These are phyloP conservation scores for Vitis labrusca DNA, from an alignment of 164 flowering plant genomes.

Conservation along the genomic window DNA sequence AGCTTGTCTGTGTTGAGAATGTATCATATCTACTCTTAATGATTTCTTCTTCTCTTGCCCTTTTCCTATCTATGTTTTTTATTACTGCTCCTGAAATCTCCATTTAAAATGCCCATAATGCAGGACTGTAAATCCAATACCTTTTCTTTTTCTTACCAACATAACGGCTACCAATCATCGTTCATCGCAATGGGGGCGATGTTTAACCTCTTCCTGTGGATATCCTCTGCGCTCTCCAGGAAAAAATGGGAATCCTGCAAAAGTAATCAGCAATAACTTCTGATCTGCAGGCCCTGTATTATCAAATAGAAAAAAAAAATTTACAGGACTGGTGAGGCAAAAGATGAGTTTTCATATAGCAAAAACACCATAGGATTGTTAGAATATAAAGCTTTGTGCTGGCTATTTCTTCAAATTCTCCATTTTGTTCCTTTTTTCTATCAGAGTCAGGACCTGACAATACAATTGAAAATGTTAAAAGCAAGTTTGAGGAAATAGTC, in stretches of 20 bases:
- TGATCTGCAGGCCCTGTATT: no score
- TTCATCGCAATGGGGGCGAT: neutral
- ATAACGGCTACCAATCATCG: neutral
- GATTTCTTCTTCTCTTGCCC: constrained; percentile 2
- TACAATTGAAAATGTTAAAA: no score
- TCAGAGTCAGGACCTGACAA: no score
- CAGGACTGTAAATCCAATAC: neutral
- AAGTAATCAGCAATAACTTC: neutral
- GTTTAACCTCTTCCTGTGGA: neutral
- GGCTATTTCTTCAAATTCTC: no score
- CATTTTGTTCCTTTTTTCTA: no score
- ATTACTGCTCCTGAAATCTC: neutral
- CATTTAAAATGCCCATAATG: neutral
- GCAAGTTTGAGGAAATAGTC: no score
- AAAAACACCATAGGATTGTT: no score
- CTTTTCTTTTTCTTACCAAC: neutral
- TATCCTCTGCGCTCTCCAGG: neutral
- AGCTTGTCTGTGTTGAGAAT: constrained; percentile 1
- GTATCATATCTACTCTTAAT: constrained; percentile 23
- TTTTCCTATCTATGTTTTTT: neutral
- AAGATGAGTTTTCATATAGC: no score
- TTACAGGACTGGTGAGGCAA: no score
- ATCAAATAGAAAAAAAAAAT: no score
- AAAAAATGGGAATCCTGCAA: neutral
- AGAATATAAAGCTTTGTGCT: no score